Base-by-base conservation (phyloP, 345 rosid genomes). In the Citrus hindsii region DNA sequence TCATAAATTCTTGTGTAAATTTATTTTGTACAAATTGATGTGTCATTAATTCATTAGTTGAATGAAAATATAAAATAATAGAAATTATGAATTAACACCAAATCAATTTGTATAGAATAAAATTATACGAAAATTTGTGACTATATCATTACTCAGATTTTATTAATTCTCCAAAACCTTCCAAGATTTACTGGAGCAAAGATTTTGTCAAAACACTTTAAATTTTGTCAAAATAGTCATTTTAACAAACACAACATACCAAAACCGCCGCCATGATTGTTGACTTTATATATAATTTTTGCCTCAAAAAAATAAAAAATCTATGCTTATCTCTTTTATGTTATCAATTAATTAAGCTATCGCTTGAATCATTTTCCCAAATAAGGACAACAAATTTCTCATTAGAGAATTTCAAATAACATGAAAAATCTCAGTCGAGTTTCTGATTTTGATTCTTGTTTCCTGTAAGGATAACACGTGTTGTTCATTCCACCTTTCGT, bases 401-500 rank as follows among this genome's bases (percentile, higher is more conserved):
- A 13, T 58, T 74, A 69, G 75, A 53, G 6, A 42, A 74, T 37
- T 40, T 46, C 58, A 38, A 7, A 74, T 40, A 16, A 32, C 78
- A 67, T 51, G 22, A 74, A 35, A 74, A 74, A 72, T 65, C 77
- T 66, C 40, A 56, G 67, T 73, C 55, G 40, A 13, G 7, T 42
- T 67, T 58, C 62, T 67, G 69, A 66, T 68, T 73, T 65, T 6
- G 55, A 22, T 24, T 60, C 22, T 21, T 19, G 19, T 3, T 35
- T 60, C 27, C 8, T 28, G 32, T 12, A 24, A 40, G 66, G 21
- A 10, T 25, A 46, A 9, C 77, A 77, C 80, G 78, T 67, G 80
- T 80, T 66, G 27, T 48, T 21, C 78, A 19, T 66, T 40, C 46
- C 4, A n/a, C 24, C 32, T n/a, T 18, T 38, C 9, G 75, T 73